These are phyloP conservation scores for Starmerella asiatica DNA, from an alignment of 805 yeast species.

Conservation along the genomic window DNA sequence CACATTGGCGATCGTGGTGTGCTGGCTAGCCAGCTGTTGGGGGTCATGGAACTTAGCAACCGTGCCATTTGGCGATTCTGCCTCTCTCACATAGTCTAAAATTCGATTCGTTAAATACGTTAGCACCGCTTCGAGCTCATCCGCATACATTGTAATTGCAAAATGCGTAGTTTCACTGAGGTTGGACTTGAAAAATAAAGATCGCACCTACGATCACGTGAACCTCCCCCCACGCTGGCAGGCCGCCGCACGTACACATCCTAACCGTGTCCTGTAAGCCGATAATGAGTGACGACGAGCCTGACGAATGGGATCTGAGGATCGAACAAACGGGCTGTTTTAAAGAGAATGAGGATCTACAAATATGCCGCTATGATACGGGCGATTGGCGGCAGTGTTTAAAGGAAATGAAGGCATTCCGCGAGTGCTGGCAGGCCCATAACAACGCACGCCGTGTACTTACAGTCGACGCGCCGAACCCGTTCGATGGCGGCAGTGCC, in stretches of 20 bases:
- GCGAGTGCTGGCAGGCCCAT: slow-evolving; percentile 48
- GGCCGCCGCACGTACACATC: too few relatives aligned
- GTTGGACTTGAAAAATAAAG: too few relatives aligned
- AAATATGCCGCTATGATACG: slow-evolving; percentile 67
- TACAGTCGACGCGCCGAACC: slow-evolving; percentile 9
- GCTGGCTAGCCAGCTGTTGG: slow-evolving; percentile 29
- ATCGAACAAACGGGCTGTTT: slow-evolving; percentile 66
- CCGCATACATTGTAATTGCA: slow-evolving; percentile 3
- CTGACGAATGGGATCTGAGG: slow-evolving; percentile 44
- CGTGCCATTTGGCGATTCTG: slow-evolving; percentile 33
- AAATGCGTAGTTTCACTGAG: too few relatives aligned
- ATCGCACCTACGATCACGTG: too few relatives aligned
- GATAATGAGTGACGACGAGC: slow-evolving; percentile 6
- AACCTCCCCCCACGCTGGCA: too few relatives aligned
- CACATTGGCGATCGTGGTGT: slow-evolving; percentile 28
- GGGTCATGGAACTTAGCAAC: slow-evolving; percentile 39
- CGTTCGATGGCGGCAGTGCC: neutral
- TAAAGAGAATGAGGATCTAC: slow-evolving; percentile 55
- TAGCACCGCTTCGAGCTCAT: slow-evolving; percentile 44
- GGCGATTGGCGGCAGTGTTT: slow-evolving; percentile 69
- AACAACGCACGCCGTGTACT: slow-evolving; percentile 39
- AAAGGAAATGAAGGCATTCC: slow-evolving; percentile 47
- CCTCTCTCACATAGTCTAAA: slow-evolving; percentile 39
- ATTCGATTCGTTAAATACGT: slow-evolving; percentile 39
- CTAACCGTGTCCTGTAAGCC: too few relatives aligned